Evolutionary conservation across 495 filamentous ascomycete species (phyloP), one percentile per base, ranked within the genome.

Genomic region (Eremomyces bilateralis): DNA sequence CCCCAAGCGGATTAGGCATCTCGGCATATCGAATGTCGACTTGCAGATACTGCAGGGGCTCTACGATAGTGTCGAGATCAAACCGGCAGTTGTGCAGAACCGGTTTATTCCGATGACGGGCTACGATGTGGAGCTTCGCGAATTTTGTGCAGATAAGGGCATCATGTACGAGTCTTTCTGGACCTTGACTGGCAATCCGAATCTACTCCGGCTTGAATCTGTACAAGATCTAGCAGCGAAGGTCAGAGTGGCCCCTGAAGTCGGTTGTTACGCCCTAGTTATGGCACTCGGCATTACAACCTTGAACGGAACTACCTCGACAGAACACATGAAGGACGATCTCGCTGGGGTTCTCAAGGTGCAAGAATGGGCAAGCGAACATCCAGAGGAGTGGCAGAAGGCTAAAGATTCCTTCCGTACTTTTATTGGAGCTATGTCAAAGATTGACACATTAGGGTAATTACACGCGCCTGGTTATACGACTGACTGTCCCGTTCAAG

Each of bases 91-190:
- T 3, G 71, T 85, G 24, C 80, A 88, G 51, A 85, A 85, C 48
- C 65, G 76, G 3, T 78, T 84, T 49, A 65, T 73, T 38, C 53
- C 54, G 1, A 58, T 52, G 1, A 75, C 67, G 3, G 39, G 47
- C 3, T 84, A 66, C 49, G 80, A 85, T 37, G 47, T 58, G 1
- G 49, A 58, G 1, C 41, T 83, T 4, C 64, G 79, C 6, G 46
- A 47, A 0, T 84, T 71, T 48, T 81, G 75, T 45, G 52, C 57
- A 11, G 60, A 65, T 21, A 52, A 64, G 4, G 57, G 56, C 17
- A 69, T 79, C 24, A 47, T 62, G 12, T 85, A 81, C 46, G 76
- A 85, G 49, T 63, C 67, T 15, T 85, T 82, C 54, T 82, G 79
- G 79, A 82, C 75, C 1, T 46, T 88, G 48, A 77, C 69, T 0